Conservation (phyloP, 805 yeast species). For the Yarrowia sp. region DNA sequence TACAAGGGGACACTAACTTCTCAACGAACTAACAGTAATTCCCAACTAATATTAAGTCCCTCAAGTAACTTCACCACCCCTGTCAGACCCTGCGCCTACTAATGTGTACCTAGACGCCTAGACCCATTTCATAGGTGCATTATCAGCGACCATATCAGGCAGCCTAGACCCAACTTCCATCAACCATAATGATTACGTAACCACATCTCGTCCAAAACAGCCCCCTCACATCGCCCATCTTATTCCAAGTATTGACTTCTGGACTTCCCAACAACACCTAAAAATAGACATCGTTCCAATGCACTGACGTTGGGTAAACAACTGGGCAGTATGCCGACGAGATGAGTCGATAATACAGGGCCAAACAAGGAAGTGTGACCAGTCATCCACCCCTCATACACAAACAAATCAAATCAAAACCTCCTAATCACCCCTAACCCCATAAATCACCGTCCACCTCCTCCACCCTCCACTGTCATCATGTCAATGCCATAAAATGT, state of each 20-base stretch:
- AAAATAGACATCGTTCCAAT: neutral
- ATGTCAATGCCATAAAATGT: conserved; percentile 6
- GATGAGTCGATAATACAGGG: neutral
- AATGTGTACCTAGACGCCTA: no score
- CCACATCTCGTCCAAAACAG: no score
- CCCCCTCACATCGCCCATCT: no score
- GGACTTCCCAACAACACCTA: conserved; percentile 1
- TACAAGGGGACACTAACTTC: no score
- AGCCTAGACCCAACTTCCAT: no score
- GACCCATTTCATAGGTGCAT: neutral
- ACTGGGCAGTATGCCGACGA: neutral
- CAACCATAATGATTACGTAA: neutral
- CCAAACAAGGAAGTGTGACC: neutral
- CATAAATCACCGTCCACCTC: neutral
- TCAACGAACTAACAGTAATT: no score
- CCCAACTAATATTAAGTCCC: no score
- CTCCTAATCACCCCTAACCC: neutral
- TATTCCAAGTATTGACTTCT: neutral
- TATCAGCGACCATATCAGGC: neutral
- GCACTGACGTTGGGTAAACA: conserved; percentile 10
- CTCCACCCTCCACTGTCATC: neutral
- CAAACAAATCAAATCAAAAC: neutral
- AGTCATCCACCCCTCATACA: neutral
- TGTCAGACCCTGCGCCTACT: no score
- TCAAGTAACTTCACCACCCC: no score